Evolutionary conservation across 805 yeast species (phyloP).

Genomic region (Debaryomyces castellii): DNA sequence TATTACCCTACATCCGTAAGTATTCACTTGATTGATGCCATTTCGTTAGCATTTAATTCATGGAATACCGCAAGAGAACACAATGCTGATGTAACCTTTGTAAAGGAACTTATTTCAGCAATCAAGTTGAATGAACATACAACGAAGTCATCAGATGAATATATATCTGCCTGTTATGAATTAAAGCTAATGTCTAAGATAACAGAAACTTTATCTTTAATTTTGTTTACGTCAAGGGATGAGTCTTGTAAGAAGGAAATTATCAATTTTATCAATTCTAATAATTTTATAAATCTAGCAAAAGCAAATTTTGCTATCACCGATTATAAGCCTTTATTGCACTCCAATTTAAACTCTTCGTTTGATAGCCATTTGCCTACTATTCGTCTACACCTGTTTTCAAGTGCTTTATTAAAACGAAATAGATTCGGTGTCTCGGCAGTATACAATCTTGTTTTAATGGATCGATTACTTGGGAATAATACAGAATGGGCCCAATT

Average conservation of each 20-base stretch:
- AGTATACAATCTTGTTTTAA: slow-evolving; percentile 57
- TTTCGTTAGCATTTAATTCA: slow-evolving; percentile 71
- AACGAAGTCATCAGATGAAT: slow-evolving; percentile 17
- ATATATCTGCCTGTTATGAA: slow-evolving; percentile 47
- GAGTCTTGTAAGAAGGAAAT: slow-evolving; percentile 43
- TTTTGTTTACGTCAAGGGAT: slow-evolving; percentile 58
- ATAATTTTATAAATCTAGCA: slow-evolving; percentile 30
- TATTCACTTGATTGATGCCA: slow-evolving; percentile 66
- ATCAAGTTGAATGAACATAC: slow-evolving; percentile 21
- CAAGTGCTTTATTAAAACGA: slow-evolving; percentile 43
- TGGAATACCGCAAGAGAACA: slow-evolving; percentile 67
- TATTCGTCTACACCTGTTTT: slow-evolving; percentile 50
- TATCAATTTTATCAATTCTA: slow-evolving; percentile 37
- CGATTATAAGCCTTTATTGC: slow-evolving; percentile 48
- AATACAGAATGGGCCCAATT: slow-evolving; percentile 40
- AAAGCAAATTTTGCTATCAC: slow-evolving; percentile 38
- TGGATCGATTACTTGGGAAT: slow-evolving; percentile 59
- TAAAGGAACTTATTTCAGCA: slow-evolving; percentile 39
- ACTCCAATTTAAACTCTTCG: slow-evolving; percentile 40
- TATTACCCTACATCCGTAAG: slow-evolving; percentile 62
- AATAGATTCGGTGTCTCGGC: slow-evolving; percentile 52
- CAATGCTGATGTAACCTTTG: slow-evolving; percentile 48
- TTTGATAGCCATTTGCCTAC: slow-evolving; percentile 52
- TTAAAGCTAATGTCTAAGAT: slow-evolving; percentile 63
- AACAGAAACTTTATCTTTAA: slow-evolving; percentile 72